These are phyloP conservation scores for Botrytis fragariae DNA, from an alignment of 2,329 filamentous ascomycete species.

Conservation along the genomic window DNA sequence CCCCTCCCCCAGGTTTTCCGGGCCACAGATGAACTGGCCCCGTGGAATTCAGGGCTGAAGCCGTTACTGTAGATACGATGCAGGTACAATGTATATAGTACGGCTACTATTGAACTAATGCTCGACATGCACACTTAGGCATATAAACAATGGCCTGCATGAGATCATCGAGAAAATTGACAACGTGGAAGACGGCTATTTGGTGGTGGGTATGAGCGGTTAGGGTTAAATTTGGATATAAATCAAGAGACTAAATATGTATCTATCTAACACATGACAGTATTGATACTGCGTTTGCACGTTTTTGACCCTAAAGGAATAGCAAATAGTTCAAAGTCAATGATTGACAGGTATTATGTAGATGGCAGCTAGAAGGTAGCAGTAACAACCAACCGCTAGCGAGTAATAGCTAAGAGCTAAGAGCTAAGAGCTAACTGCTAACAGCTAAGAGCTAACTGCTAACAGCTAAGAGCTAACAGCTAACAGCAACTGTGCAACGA, in stretches of 20 bases:
- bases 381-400: too few relatives aligned
- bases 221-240: background rate
- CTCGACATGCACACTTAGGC: background rate
- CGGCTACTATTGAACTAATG: background rate
- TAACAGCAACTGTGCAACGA: background rate
- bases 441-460: too few relatives aligned
- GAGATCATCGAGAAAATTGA: background rate
- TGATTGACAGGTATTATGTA: background rate
- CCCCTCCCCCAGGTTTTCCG: background rate
- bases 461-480: background rate
- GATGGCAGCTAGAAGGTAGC: background rate
- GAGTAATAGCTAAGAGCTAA: background rate
- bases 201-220: background rate
- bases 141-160: background rate
- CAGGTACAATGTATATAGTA: slow-evolving; percentile 2
- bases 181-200: background rate
- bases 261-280: background rate
- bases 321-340: background rate
- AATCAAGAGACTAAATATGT: background rate
- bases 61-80: slow-evolving; percentile 12
- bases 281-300: background rate
- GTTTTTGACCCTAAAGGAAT: background rate
- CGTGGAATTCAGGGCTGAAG: background rate
- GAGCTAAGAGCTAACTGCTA: background rate
- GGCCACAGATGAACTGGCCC: background rate